A percentile compares a stretch with the other conserved stretches of the same genome.
These are phyloP conservation scores for Wickerhamiella alocasiicola DNA, from an alignment of 805 yeast species.

Conservation along the genomic window DNA sequence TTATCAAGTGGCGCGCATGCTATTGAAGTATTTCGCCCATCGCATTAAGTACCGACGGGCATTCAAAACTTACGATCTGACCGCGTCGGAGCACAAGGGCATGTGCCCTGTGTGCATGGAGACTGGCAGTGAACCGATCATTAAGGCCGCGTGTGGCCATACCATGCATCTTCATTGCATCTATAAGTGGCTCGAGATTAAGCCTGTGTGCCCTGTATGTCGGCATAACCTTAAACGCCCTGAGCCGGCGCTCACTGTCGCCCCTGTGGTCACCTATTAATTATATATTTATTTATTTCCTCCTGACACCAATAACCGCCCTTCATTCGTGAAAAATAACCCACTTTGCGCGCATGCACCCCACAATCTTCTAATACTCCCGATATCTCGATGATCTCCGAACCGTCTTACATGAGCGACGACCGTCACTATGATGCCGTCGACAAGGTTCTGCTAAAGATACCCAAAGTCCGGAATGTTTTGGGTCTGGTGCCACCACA, in stretches of 20 bases:
- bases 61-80: conserved; percentile 1
- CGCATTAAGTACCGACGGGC: conserved; percentile 12
- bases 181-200: conserved; percentile 9
- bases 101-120: conserved; percentile 13
- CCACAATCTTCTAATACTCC: too few relatives aligned
- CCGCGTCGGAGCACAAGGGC: neutral
- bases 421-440: too few relatives aligned
- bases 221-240: neutral
- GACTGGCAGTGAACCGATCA: neutral
- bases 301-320: neutral
- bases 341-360: too few relatives aligned
- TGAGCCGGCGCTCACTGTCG: neutral
- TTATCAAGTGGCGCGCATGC: conserved; percentile 7
- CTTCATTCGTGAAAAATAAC: neutral
- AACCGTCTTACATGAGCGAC: too few relatives aligned
- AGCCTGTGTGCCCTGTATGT: conserved; percentile 12
- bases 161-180: conserved; percentile 11
- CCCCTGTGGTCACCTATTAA: neutral
- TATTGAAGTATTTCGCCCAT: conserved; percentile 1
- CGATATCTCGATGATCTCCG: too few relatives aligned
- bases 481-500: conserved; percentile 16
- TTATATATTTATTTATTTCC: neutral
- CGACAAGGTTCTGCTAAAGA: conserved; percentile 23
- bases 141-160: conserved; percentile 12
- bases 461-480: conserved; percentile 17